A percentile compares a stretch with the other conserved stretches of the same genome.
phyloP scores from a whole-genome alignment of 208 protist species.

The Histomonas meleagridis region DNA sequence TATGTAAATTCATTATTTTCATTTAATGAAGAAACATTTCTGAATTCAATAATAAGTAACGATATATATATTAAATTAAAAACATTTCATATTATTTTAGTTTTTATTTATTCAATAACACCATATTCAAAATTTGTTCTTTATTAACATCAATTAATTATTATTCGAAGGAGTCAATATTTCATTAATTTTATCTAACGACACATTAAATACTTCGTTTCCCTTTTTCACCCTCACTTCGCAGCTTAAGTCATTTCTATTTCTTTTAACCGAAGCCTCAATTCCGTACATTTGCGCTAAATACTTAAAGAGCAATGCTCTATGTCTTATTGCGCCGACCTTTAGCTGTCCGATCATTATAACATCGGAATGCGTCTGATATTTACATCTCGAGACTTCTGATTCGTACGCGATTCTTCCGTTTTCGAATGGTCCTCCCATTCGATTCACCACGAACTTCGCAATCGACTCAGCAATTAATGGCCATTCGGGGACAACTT shows the following conservation, averaged over 20 bases:
- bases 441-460: neutral
- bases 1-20: no score
- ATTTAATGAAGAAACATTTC: no score
- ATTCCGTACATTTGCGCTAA: slow-evolving; percentile 18
- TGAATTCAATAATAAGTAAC: no score
- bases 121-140: no score
- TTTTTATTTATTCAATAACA: no score
- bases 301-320: slow-evolving; percentile 29
- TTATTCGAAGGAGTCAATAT: slow-evolving; percentile 23
- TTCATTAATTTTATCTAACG: neutral
- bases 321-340: neutral
- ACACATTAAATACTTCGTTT: neutral
- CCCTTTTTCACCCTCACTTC: slow-evolving; percentile 15
- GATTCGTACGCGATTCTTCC: slow-evolving; percentile 31
- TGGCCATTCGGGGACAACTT: slow-evolving; percentile 22
- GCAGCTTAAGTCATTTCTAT: slow-evolving; percentile 30
- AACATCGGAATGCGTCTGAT: slow-evolving; percentile 29
- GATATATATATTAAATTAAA: no score
- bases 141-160: no score
- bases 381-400: slow-evolving; percentile 22
- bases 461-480: neutral
- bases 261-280: neutral
- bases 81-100: no score
- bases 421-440: neutral
- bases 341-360: slow-evolving; percentile 8